Evolutionary conservation across 2,329 filamentous ascomycete genomes (phyloP), one percentile per base, ranked within the genome.

Genomic region (Verticillium nonalfalfae): DNA sequence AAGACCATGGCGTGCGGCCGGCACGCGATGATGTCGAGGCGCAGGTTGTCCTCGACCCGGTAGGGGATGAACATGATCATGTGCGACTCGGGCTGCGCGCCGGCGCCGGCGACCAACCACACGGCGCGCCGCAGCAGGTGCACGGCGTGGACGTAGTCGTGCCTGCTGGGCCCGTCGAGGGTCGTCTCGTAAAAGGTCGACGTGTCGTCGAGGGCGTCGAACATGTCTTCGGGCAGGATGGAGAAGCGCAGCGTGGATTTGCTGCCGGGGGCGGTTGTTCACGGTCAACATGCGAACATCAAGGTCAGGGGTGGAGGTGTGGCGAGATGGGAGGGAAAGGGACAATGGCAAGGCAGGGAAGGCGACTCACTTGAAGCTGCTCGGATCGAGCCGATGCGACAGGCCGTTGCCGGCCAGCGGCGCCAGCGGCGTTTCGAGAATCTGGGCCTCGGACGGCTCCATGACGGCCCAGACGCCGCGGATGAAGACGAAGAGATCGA

Each of bases 61-160:
- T 72, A 72, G n/a, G 69, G 59, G 68, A 70, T 72, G 18, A 68
- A 66, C 1, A 68, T 18, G 7, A 64, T 57, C 5, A 67, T 65
- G 2, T 67, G 68, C 0, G 62, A 34, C 34, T 73, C 71, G 4
- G 61, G n/a, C n/a, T 69, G 59, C 5, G 63, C 34, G 1, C 71
- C 70, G 7, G 68, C 67, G 15, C 64, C 59, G 2, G 66, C 64
- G 38, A 68, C 61, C 1, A 70, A 57, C 36, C 63, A 67, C 3
- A 56, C 63, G 10, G 65, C 63, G 0, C 58, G 61, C 50, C 68
- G 65, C 1, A 73, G 61, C 3, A 59, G 55, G 0, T 62, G 45
- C 0, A 73, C 59, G 31, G 67, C 64, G 2, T 62, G 26, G 7
- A 59, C 6, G 11, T 73, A 73, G 36, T 67, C 61, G 1, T 63